These are phyloP conservation scores for Ganoderma lucidum DNA, from an alignment of 1,284 basidiomycete species.

Conservation along the genomic window DNA sequence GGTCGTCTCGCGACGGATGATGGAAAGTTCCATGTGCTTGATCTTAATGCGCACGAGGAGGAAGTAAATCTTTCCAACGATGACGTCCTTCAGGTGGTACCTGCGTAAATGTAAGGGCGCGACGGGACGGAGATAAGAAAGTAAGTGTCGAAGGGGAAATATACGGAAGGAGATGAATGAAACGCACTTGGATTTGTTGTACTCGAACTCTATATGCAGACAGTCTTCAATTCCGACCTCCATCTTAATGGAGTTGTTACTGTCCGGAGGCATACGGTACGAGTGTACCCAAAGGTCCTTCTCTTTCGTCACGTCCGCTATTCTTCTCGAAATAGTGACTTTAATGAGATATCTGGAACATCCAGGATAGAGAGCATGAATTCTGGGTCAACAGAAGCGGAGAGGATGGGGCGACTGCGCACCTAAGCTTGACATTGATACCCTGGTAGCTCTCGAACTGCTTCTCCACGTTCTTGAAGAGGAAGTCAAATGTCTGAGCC, in stretches of 20 bases:
- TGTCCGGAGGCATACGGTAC: constrained; percentile 97
- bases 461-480: constrained; percentile 99
- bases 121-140: not conserved
- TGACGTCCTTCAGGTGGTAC: constrained; percentile 99
- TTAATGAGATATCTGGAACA: constrained; percentile 88
- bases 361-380: not conserved
- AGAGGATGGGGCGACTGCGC: constrained; percentile 34
- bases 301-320: constrained; percentile 94
- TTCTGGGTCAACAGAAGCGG: not conserved
- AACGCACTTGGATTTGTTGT: constrained; percentile 97
- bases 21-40: constrained; percentile 99
- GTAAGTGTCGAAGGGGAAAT: not conserved
- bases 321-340: constrained; percentile 87
- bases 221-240: constrained; percentile 99
- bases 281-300: constrained; percentile 98
- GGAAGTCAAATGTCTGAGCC: constrained; percentile 94
- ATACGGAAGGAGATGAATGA: not conserved
- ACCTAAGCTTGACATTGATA: constrained; percentile 98
- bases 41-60: constrained; percentile 99
- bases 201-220: constrained; percentile 99
- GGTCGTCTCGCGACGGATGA: constrained; percentile 97
- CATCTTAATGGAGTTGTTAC: constrained; percentile 99
- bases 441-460: constrained; percentile 98
- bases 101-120: constrained; percentile 49
- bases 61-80: constrained; percentile 99